Conservation (phyloP, 2,329 filamentous ascomycete species). For the Aspergillus eucalypticola region DNA sequence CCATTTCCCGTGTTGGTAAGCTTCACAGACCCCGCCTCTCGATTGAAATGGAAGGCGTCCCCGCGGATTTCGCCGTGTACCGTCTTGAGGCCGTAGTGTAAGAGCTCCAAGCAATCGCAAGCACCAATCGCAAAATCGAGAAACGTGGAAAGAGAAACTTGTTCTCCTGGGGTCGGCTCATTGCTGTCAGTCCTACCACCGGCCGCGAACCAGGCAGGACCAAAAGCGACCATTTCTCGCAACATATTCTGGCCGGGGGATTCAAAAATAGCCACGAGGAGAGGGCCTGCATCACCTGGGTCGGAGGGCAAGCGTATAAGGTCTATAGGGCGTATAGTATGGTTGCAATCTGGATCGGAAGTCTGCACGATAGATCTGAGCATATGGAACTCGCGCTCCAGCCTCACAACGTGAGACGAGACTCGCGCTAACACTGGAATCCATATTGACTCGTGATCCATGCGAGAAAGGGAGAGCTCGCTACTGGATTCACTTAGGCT, state of each 20-base stretch:
- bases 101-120: slow-evolving; percentile 78
- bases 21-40: slow-evolving; percentile 69
- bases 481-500: slow-evolving; percentile 55
- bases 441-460: slow-evolving; percentile 46
- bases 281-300: slow-evolving; percentile 67
- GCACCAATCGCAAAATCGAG: slow-evolving; percentile 90
- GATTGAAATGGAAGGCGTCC: slow-evolving; percentile 86
- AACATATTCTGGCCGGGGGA: slow-evolving; percentile 74
- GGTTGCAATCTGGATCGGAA: slow-evolving; percentile 70
- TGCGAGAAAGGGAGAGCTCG: slow-evolving; percentile 43
- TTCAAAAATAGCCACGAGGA: slow-evolving; percentile 80
- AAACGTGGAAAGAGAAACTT: slow-evolving; percentile 73
- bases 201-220: slow-evolving; percentile 69
- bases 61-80: slow-evolving; percentile 89
- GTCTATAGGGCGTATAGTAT: slow-evolving; percentile 80
- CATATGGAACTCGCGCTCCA: slow-evolving; percentile 86
- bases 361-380: slow-evolving; percentile 70
- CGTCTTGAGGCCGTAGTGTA: slow-evolving; percentile 85
- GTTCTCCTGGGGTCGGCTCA: slow-evolving; percentile 54
- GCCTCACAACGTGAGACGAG: slow-evolving; percentile 76
- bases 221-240: slow-evolving; percentile 70
- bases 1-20: slow-evolving; percentile 85
- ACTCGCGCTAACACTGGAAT: slow-evolving; percentile 76
- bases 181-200: slow-evolving; percentile 51
- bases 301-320: slow-evolving; percentile 70